Percentiles rank a stretch among this genome's conserved stretches.
These are phyloP conservation scores for Zanthoxylum bungeanum DNA, from an alignment of 345 rosid genomes.

Conservation along the genomic window DNA sequence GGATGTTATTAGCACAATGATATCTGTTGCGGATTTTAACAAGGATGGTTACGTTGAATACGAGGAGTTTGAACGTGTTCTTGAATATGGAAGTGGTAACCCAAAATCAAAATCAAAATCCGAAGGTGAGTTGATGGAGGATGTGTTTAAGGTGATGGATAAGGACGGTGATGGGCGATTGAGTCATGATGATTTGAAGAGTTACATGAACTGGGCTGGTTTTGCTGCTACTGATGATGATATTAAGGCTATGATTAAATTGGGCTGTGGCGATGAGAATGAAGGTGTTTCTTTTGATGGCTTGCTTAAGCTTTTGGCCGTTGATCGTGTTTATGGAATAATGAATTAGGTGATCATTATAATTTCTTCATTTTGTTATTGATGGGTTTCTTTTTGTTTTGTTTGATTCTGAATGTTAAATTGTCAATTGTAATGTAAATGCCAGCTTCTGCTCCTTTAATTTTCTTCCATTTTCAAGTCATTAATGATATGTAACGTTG, in stretches of 20 bases:
- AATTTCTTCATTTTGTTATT: too few relatives aligned
- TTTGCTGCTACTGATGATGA: slow-evolving; percentile 59
- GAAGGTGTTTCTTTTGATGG: slow-evolving; percentile 57
- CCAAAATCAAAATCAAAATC: background rate
- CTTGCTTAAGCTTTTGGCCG: slow-evolving; percentile 51
- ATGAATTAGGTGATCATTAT: background rate
- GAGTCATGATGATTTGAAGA: slow-evolving; percentile 60
- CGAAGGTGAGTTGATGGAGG: slow-evolving; percentile 36
- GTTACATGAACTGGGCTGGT: slow-evolving; percentile 66
- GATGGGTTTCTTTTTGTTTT: too few relatives aligned
- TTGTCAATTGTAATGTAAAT: too few relatives aligned
- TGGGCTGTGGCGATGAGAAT: slow-evolving; percentile 48
- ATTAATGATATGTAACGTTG: too few relatives aligned
- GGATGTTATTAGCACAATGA: slow-evolving; percentile 64
- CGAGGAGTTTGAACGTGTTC: slow-evolving; percentile 73
- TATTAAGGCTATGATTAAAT: slow-evolving; percentile 58
- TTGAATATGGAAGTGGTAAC: slow-evolving; percentile 18
- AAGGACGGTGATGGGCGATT: slow-evolving; percentile 80
- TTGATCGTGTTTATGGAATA: slow-evolving; percentile 7
- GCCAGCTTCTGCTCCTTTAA: too few relatives aligned
- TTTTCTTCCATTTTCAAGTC: background rate
- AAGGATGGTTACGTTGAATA: slow-evolving; percentile 81
- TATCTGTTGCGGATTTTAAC: slow-evolving; percentile 68
- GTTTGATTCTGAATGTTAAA: background rate
- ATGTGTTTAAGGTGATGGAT: slow-evolving; percentile 75